Evolutionary conservation across 2,329 filamentous ascomycete species (phyloP).

Genomic region (Hypoxylon rubiginosum): DNA sequence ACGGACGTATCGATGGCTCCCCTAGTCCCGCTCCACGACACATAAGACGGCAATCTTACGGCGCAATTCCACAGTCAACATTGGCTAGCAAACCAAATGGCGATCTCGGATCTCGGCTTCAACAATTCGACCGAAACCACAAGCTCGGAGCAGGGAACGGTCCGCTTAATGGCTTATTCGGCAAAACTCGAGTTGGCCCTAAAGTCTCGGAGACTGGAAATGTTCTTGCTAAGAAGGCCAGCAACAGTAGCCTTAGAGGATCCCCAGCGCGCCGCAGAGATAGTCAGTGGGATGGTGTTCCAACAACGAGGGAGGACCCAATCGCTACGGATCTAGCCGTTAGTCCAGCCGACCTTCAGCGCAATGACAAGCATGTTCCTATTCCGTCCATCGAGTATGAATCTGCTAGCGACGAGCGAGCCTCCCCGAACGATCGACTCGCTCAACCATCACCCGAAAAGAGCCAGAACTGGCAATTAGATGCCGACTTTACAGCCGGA

Average conservation of each 20-base stretch:
- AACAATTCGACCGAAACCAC: slow-evolving; percentile 51
- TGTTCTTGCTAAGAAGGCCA: slow-evolving; percentile 53
- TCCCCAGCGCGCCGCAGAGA: slow-evolving; percentile 44
- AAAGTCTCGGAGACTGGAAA: slow-evolving; percentile 56
- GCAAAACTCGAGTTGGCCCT: slow-evolving; percentile 51
- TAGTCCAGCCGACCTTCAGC: not conserved
- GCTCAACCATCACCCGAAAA: slow-evolving; percentile 60
- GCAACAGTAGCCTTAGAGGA: slow-evolving; percentile 52
- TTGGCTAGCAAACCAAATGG: slow-evolving; percentile 47
- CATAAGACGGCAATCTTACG: slow-evolving; percentile 41
- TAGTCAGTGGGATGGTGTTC: slow-evolving; percentile 35
- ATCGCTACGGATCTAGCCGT: slow-evolving; percentile 8
- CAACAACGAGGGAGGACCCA: slow-evolving; percentile 27
- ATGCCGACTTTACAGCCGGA: slow-evolving; percentile 69
- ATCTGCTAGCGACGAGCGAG: slow-evolving; percentile 38
- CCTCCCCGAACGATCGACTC: slow-evolving; percentile 42
- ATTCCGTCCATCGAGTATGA: slow-evolving; percentile 49
- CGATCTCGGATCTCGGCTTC: slow-evolving; percentile 51
- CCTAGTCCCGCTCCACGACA: slow-evolving; percentile 52
- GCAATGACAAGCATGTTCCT: slow-evolving; percentile 30
- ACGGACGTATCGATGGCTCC: slow-evolving; percentile 48
- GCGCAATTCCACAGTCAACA: slow-evolving; percentile 25
- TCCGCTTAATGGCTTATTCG: slow-evolving; percentile 53
- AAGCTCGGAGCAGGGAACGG: slow-evolving; percentile 43
- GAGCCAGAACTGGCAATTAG: slow-evolving; percentile 68